A percentile compares a stretch with the other conserved stretches of the same genome.
Evolutionary conservation across 2,329 filamentous ascomycete species (phyloP).

Genomic region (Colletotrichum horii): DNA sequence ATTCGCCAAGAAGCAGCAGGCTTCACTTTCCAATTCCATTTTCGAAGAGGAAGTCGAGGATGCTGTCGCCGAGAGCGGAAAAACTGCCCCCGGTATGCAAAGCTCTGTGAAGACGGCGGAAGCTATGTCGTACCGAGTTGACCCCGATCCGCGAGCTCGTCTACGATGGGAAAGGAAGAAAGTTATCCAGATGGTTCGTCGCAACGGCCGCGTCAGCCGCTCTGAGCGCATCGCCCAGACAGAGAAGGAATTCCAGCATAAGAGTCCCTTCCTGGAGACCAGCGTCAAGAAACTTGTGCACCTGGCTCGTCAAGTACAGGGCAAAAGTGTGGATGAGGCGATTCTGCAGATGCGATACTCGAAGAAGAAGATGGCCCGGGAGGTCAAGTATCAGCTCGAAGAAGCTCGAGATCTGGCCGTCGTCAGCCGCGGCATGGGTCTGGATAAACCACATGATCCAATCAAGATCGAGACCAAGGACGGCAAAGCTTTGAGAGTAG

Average conservation of each 20-base stretch:
- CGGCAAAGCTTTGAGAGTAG: constrained; percentile 73
- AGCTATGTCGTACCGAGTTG: constrained; percentile 67
- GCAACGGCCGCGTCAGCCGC: constrained; percentile 69
- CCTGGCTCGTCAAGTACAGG: constrained; percentile 85
- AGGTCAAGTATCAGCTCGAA: constrained; percentile 80
- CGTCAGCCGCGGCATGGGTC: constrained; percentile 83
- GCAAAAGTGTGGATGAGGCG: constrained; percentile 93
- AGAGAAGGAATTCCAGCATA: constrained; percentile 59
- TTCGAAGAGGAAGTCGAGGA: constrained; percentile 63
- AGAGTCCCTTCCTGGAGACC: constrained; percentile 79
- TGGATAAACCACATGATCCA: constrained; percentile 49
- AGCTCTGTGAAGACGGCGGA: constrained; percentile 45
- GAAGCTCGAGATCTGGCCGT: constrained; percentile 83
- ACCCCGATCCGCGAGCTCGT: constrained; percentile 77
- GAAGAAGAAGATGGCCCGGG: constrained; percentile 88
- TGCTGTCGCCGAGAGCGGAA: constrained; percentile 37
- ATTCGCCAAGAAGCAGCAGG: constrained; percentile 39
- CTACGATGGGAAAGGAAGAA: constrained; percentile 83
- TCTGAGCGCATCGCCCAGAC: constrained; percentile 70
- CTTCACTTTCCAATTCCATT: constrained; percentile 60
- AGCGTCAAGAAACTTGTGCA: constrained; percentile 90
- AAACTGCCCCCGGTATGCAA: constrained; percentile 27
- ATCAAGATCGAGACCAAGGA: constrained; percentile 73
- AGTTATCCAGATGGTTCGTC: constrained; percentile 76
- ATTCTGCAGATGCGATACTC: constrained; percentile 94